Evolutionary conservation across 177 flowering plant species (phyloP), one percentile per base, ranked within the genome.

Genomic region (Vitis hybrid): DNA sequence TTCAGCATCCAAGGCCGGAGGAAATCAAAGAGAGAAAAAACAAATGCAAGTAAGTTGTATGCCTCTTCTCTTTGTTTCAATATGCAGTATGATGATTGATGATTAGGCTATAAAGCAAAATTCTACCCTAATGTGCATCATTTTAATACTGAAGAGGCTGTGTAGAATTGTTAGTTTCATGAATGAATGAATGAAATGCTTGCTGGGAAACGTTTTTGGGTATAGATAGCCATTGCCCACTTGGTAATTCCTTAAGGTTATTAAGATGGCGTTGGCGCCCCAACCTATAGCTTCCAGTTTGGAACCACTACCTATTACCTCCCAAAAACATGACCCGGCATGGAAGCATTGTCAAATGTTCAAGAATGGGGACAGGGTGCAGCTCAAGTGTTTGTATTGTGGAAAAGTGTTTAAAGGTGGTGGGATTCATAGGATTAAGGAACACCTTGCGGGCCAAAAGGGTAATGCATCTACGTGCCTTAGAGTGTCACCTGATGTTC

Each of bases 341-440:
- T 94, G 98, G 98, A 88, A 85, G 79, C 98, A 94, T 75, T 84
- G 88, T 75, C 89, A 92, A 51, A 86, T 94, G 93, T 87, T 82
- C 60, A 94, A 84, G 76, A 76, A 67, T 72, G 93, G 89, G 10
- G 93, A 91, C 1, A 81, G 76, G 62, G 84, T 86, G 4, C 86
- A 85, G 60, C 84, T 94, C 7, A 89, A 91, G 70, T 94, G 98
- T 76, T 48, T 81, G 4, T 92, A 92, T 68, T 91, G 98, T 77
- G 75, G 82, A 1, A 92, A 94, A 75, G 4, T 86, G 6, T 94
- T 94, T 73, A 86, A 80, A 68, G 98, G 98, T 57, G 98, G 97
- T 30, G 98, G 97, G 51, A 94, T 94, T 77, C 98, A 94, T 80
- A 83, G 98, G 78, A 89, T 94, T 67, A 94, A 94, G 74, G 97